phyloP scores from a whole-genome alignment of 352 stramenopile genomes.

The Phytophthora macrochlamydospora region DNA sequence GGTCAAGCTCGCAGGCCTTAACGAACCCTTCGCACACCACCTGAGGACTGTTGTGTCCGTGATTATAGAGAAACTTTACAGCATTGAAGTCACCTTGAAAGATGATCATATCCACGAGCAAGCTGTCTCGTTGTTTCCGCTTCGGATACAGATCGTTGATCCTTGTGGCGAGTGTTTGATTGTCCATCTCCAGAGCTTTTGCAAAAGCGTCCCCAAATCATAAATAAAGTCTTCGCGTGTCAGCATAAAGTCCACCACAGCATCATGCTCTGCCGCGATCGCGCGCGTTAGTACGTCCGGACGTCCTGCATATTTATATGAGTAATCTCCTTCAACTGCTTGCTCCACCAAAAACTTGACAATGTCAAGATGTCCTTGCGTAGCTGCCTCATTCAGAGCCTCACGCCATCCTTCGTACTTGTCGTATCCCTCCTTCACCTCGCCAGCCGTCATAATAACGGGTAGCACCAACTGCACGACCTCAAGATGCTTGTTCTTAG shows the following conservation, averaged over 20 bases:
- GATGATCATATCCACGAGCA: conserved; percentile 1
- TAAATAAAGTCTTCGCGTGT: neutral
- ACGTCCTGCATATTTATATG: neutral
- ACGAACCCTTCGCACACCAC: neutral
- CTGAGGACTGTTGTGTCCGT: neutral
- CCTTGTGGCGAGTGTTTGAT: neutral
- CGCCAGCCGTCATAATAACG: neutral
- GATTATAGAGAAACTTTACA: neutral
- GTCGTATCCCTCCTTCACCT: neutral
- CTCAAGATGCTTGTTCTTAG: neutral
- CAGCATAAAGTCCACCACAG: conserved; percentile 6
- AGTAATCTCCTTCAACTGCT: neutral
- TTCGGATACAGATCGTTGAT: conserved; percentile 2
- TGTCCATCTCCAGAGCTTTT: neutral
- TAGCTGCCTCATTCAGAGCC: neutral
- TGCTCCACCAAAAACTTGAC: neutral
- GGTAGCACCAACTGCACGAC: neutral
- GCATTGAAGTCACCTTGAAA: neutral
- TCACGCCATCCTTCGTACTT: neutral
- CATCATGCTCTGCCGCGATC: neutral
- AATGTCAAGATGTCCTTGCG: neutral
- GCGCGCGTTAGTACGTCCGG: neutral
- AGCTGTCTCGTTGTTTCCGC: neutral
- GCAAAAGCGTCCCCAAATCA: neutral
- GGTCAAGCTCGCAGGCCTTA: neutral